A percentile compares a stretch with the other conserved stretches of the same genome.
phyloP scores from a whole-genome alignment of 2,329 filamentous ascomycete genomes.

The Fusarium floridanum region DNA sequence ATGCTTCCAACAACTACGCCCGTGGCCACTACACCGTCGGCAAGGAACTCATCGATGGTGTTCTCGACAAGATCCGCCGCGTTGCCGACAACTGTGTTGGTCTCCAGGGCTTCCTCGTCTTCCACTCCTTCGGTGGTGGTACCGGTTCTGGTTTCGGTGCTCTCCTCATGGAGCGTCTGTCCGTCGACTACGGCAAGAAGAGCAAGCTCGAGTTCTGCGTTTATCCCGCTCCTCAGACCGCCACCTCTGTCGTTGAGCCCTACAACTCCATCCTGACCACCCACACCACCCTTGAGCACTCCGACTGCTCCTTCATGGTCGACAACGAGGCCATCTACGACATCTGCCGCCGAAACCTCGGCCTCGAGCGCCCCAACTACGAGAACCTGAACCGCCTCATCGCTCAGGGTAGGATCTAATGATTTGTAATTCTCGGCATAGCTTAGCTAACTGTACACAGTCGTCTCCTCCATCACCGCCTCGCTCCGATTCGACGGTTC shows the following conservation, averaged over 20 bases:
- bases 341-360: slow-evolving; percentile 97
- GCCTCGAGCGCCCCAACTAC: slow-evolving; percentile 96
- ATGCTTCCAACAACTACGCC: slow-evolving; percentile 99
- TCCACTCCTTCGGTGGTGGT: slow-evolving; percentile 99
- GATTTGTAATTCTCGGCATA: not conserved
- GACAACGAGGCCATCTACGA: slow-evolving; percentile 99
- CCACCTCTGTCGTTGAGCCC: slow-evolving; percentile 97
- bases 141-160: slow-evolving; percentile 99
- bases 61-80: slow-evolving; percentile 96
- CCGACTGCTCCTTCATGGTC: slow-evolving; percentile 99
- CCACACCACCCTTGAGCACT: slow-evolving; percentile 99
- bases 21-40: slow-evolving; percentile 99
- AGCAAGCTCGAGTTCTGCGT: slow-evolving; percentile 99
- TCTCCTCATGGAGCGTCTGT: slow-evolving; percentile 98
- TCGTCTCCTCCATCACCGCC: slow-evolving; percentile 98
- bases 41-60: slow-evolving; percentile 98
- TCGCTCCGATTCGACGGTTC: slow-evolving; percentile 98
- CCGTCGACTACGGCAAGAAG: slow-evolving; percentile 99
- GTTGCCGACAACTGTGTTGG: slow-evolving; percentile 98
- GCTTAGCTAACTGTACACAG: slow-evolving; percentile 59
- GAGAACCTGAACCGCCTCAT: slow-evolving; percentile 99
- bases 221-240: slow-evolving; percentile 97
- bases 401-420: slow-evolving; percentile 78
- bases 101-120: slow-evolving; percentile 98
- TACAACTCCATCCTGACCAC: slow-evolving; percentile 99